phyloP scores from a whole-genome alignment of 805 yeast genomes.

The Cyberlindnera japonica region DNA sequence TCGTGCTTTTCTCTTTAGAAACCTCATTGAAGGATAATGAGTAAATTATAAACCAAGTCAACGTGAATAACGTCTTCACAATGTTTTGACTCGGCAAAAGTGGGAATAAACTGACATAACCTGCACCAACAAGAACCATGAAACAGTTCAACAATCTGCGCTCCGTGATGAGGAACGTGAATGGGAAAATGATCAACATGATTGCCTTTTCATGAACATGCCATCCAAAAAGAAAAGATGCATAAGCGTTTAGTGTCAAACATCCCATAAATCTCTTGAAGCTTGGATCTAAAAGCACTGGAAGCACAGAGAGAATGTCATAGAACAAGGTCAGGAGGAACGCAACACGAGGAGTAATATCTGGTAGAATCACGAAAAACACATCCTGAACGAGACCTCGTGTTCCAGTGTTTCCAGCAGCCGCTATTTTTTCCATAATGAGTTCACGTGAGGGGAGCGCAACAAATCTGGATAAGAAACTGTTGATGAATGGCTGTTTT shows the following conservation, averaged over 20 bases:
- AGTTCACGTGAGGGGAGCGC: slow-evolving; percentile 31
- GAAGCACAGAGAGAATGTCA: slow-evolving; percentile 73
- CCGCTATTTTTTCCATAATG: slow-evolving; percentile 28
- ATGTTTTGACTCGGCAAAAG: slow-evolving; percentile 76
- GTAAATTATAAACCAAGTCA: slow-evolving; percentile 81
- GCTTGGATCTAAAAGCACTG: slow-evolving; percentile 66
- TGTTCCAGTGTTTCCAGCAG: slow-evolving; percentile 48
- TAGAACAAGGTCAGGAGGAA: slow-evolving; percentile 80
- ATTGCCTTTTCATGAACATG: slow-evolving; percentile 98
- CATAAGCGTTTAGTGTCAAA: slow-evolving; percentile 83
- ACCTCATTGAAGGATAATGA: slow-evolving; percentile 70
- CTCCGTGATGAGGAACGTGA: slow-evolving; percentile 70
- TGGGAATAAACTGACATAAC: slow-evolving; percentile 86
- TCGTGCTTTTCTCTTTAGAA: slow-evolving; percentile 36
- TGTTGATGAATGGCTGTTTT: slow-evolving; percentile 35
- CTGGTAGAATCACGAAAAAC: slow-evolving; percentile 74
- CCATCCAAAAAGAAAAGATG: slow-evolving; percentile 95
- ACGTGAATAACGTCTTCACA: slow-evolving; percentile 71
- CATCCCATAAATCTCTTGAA: slow-evolving; percentile 79
- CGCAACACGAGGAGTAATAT: slow-evolving; percentile 72
- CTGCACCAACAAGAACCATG: slow-evolving; percentile 69
- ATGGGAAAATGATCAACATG: slow-evolving; percentile 84
- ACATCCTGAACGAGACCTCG: slow-evolving; percentile 93
- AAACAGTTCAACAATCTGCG: slow-evolving; percentile 69
- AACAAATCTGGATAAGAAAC: slow-evolving; percentile 33